phyloP scores from a whole-genome alignment of 2,329 filamentous ascomycete genomes.

The Colletotrichum chlorophyti region DNA sequence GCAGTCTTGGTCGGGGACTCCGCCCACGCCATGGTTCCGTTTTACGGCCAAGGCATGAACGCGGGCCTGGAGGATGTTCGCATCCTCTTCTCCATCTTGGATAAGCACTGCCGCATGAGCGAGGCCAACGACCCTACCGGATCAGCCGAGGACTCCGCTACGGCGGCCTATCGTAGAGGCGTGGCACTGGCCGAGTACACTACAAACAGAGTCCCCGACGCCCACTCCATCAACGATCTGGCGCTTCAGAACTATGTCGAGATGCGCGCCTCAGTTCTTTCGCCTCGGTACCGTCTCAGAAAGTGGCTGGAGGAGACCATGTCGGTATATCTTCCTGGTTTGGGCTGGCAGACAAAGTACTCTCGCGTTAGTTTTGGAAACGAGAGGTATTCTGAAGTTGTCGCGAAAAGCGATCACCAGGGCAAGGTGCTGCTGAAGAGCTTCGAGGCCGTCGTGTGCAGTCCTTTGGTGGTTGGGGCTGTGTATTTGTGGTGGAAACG shows the following conservation, averaged over 20 bases:
- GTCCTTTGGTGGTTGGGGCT: constrained; percentile 20
- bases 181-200: constrained; percentile 82
- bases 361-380: constrained; percentile 92
- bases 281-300: constrained; percentile 76
- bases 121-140: constrained; percentile 50
- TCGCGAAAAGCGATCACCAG: constrained; percentile 73
- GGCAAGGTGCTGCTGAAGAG: constrained; percentile 60
- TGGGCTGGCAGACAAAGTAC: constrained; percentile 94
- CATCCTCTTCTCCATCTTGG: constrained; percentile 82
- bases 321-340: constrained; percentile 74
- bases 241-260: constrained; percentile 91
- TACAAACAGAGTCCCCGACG: constrained; percentile 74
- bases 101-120: constrained; percentile 63
- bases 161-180: constrained; percentile 65
- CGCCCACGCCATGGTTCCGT: constrained; percentile 97
- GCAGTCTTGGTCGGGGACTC: constrained; percentile 92
- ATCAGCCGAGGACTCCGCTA: constrained; percentile 52
- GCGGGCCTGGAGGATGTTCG: constrained; percentile 93
- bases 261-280: constrained; percentile 88
- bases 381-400: constrained; percentile 85
- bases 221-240: constrained; percentile 89
- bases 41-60: constrained; percentile 99
- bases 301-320: constrained; percentile 89
- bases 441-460: constrained; percentile 23
- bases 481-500: constrained; percentile 30